Evolutionary conservation across 2,329 filamentous ascomycete species (phyloP), one percentile per base, ranked within the genome.

Genomic region (Cryphonectria parasitica): DNA sequence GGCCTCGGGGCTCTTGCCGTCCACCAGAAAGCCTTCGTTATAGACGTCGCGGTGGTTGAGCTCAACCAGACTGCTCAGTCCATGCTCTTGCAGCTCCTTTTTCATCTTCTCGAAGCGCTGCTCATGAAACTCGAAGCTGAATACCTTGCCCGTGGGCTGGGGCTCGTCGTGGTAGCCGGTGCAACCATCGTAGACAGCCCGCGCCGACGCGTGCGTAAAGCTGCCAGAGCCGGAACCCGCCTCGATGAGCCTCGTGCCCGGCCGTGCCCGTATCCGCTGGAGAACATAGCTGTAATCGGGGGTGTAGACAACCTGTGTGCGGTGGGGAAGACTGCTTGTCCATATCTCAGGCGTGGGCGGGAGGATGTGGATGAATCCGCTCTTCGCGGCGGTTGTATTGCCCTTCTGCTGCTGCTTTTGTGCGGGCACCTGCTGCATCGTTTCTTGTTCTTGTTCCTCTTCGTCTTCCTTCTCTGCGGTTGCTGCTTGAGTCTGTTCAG

Each of bases 211-310:
- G 77, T 96, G 93, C 0, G 92, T 95, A 76, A 96, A 96, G 76
- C 91, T 94, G 10, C 93, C 93, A 77, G 92, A 95, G 8, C 93
- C 93, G 1, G 92, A 90, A 43, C 93, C 93, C 3, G 93, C 93
- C 79, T 96, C 93, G 69, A 96, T 94, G 49, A 96, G 83, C 28
- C 86, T 87, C 62, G 89, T 87, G 6, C 93, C 93, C 0, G 93
- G 93, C 28, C 91, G 84, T 6, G 91, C 92, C 43, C 91, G 87
- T 76, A 96, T 87, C 45, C 92, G 86, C 76, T 95, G 92, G 15
- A 96, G 83, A 64, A 96, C 89, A 77, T 94, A 96, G 82, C 92
- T 95, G 81, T 94, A 95, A 79, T 96, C 93, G 22, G 92, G 92
- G 0, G 92, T 95, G 79, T 96, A 96, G 67, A 96, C 93, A 52